Conservation (phyloP, 805 yeast species). For the Kregervanrija pseudodelftensis region DNA sequence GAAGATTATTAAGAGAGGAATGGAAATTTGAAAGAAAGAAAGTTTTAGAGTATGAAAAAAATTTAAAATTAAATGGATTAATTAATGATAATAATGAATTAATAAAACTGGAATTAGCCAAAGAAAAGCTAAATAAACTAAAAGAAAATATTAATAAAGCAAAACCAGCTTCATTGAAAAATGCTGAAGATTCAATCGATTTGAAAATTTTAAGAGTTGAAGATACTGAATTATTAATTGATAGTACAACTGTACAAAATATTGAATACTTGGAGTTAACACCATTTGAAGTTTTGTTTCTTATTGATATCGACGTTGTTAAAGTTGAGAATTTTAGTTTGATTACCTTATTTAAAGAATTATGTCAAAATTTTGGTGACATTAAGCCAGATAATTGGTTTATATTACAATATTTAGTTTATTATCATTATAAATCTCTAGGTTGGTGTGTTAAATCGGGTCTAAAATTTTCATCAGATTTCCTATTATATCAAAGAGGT, state of each 20-base stretch:
- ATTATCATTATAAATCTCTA: slow-evolving; percentile 77
- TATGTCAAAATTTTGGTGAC: slow-evolving; percentile 10
- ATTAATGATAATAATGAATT: slow-evolving; percentile 12
- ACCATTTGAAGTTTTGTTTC: slow-evolving; percentile 69
- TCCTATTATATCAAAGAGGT: slow-evolving; percentile 75
- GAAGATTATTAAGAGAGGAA: slow-evolving; percentile 64
- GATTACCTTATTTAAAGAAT: slow-evolving; percentile 9
- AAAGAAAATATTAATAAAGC: slow-evolving; percentile 14
- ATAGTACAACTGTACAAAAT: slow-evolving; percentile 15
- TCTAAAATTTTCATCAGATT: slow-evolving; percentile 86
- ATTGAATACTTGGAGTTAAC: slow-evolving; percentile 59
- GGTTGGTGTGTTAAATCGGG: slow-evolving; percentile 97
- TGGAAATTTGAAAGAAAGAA: slow-evolving; percentile 65
- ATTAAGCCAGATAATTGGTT: slow-evolving; percentile 31
- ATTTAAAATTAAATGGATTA: slow-evolving; percentile 19
- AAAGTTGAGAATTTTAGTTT: slow-evolving; percentile 3
- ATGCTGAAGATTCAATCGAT: background rate
- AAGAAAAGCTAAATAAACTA: slow-evolving; percentile 18
- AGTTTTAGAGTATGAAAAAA: slow-evolving; percentile 42
- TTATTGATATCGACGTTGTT: slow-evolving; percentile 37
- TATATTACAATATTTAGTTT: slow-evolving; percentile 57
- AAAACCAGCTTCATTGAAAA: slow-evolving; percentile 6
- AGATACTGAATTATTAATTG: slow-evolving; percentile 28
- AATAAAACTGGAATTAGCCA: slow-evolving; percentile 34
- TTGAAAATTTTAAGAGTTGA: slow-evolving; percentile 25